These are phyloP conservation scores for Melanomma pulvis-pyrius DNA, from an alignment of 495 filamentous ascomycete genomes.

Conservation along the genomic window DNA sequence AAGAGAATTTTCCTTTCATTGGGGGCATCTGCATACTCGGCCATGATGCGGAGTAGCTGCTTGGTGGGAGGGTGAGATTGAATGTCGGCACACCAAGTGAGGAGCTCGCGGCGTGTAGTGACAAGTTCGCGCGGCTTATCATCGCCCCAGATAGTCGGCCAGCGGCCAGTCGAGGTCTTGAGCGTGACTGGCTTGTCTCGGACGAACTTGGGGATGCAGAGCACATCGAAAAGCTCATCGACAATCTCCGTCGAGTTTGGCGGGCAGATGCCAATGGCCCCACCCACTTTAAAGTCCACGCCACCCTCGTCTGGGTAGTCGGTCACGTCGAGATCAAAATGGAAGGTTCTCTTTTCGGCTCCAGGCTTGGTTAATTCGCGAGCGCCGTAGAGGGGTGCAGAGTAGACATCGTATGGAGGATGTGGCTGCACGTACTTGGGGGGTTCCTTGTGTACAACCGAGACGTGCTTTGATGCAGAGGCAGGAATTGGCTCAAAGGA, in stretches of 20 bases:
- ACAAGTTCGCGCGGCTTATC: conserved; percentile 78
- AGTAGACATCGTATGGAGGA: conserved; percentile 86
- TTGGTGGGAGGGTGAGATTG: conserved; percentile 93
- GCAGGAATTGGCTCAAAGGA: conserved; percentile 59
- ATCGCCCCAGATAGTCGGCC: conserved; percentile 99
- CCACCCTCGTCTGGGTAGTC: conserved; percentile 85
- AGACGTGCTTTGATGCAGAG: conserved; percentile 37
- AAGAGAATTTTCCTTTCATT: conserved; percentile 85
- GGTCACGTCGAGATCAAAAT: conserved; percentile 96
- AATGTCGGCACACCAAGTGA: conserved; percentile 94
- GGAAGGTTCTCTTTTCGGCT: conserved; percentile 95
- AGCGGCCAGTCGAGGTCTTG: conserved; percentile 77
- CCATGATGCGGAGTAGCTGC: conserved; percentile 79
- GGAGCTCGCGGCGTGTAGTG: conserved; percentile 84
- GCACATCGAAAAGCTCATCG: conserved; percentile 77
- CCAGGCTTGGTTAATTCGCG: conserved; percentile 86
- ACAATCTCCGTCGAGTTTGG: conserved; percentile 80
- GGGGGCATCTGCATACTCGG: conserved; percentile 76
- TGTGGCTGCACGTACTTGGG: conserved; percentile 94
- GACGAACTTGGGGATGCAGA: conserved; percentile 73
- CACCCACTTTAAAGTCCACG: conserved; percentile 94
- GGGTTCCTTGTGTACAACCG: conserved; percentile 63
- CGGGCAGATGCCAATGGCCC: conserved; percentile 89
- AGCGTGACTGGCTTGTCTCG: conserved; percentile 80
- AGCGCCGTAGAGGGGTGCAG: conserved; percentile 76